Evolutionary conservation across 2,329 filamentous ascomycete genomes (phyloP), one percentile per base, ranked within the genome.

Genomic region (Trichocomaceae sp.): DNA sequence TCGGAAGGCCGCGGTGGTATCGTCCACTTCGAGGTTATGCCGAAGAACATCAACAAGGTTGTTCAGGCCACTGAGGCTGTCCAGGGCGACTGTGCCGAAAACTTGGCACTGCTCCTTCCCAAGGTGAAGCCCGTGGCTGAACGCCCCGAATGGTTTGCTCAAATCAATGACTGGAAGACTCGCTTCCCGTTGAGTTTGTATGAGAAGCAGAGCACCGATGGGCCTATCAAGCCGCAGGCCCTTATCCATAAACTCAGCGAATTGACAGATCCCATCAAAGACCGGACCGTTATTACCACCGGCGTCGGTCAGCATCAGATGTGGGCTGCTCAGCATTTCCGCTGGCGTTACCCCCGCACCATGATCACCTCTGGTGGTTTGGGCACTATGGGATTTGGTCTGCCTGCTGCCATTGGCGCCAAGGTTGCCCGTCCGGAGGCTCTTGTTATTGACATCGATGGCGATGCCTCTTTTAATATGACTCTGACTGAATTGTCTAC

Each of bases 11-110:
- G 90, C 59, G 93, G 93, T 64, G 93, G 93, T 66, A 97, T 99
- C 65, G 83, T 97, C 15, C 92, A 99, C 74, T 97, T 97, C 66
- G 92, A 97, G 71, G 92, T 99, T 66, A 87, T 97, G 86, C 92
- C 93, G 64, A 99, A 99, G 85, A 97, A 99, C 79, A 97, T 97
- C 77, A 97, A 97, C 84, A 99, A 97, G 82, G 91, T 97, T 42
- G 87, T 99, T 13, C 90, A 97, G 75, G 91, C 92, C 7, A 96
- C 88, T 42, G 90, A 96, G 75, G 92, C 93, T 46, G 86, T 97
- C 17, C 92, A 96, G 75, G 93, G 93, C 57, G 92, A 97, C 67
- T 89, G 96, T 29, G 84, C 85, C 2, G 76, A 84, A 17, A 97
- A 95, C 72, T 77, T 97, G 33, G 79, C 79, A 50, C 75, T 82